phyloP scores from a whole-genome alignment of 805 yeast genomes.

The Zygoascus biomembranicola region DNA sequence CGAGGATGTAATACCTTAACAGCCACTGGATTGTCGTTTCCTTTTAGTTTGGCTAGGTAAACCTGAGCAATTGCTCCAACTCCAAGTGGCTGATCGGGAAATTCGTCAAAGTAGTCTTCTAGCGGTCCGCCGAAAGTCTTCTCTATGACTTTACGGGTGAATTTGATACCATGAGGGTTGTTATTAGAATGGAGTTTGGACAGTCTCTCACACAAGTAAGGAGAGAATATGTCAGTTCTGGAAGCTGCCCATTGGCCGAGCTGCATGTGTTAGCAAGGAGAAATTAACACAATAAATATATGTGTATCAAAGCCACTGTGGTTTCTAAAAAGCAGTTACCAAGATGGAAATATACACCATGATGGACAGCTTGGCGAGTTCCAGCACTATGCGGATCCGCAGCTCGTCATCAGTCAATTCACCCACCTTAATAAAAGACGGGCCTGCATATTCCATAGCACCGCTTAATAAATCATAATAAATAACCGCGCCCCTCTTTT shows the following conservation, averaged over 20 bases:
- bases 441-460: slow-evolving; percentile 80
- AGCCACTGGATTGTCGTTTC: slow-evolving; percentile 48
- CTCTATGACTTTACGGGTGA: slow-evolving; percentile 51
- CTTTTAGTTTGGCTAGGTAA: slow-evolving; percentile 49
- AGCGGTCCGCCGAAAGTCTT: slow-evolving; percentile 53
- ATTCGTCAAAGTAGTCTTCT: slow-evolving; percentile 74
- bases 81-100: slow-evolving; percentile 71
- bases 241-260: slow-evolving; percentile 99
- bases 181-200: slow-evolving; percentile 77
- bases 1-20: slow-evolving; percentile 89
- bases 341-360: background rate
- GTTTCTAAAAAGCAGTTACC: background rate
- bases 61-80: slow-evolving; percentile 99
- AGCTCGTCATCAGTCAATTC: background rate
- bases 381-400: background rate
- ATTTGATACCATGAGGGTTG: slow-evolving; percentile 54
- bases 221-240: slow-evolving; percentile 85
- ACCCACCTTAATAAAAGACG: slow-evolving; percentile 49
- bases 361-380: background rate
- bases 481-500: slow-evolving; percentile 49
- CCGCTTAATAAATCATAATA: slow-evolving; percentile 66
- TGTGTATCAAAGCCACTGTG: background rate
- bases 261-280: slow-evolving; percentile 10
- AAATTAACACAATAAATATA: slow-evolving; percentile 28
- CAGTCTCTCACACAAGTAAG: slow-evolving; percentile 67